Evolutionary conservation across 2,329 filamentous ascomycete species (phyloP).

Genomic region (Parafenestella ontariensis): DNA sequence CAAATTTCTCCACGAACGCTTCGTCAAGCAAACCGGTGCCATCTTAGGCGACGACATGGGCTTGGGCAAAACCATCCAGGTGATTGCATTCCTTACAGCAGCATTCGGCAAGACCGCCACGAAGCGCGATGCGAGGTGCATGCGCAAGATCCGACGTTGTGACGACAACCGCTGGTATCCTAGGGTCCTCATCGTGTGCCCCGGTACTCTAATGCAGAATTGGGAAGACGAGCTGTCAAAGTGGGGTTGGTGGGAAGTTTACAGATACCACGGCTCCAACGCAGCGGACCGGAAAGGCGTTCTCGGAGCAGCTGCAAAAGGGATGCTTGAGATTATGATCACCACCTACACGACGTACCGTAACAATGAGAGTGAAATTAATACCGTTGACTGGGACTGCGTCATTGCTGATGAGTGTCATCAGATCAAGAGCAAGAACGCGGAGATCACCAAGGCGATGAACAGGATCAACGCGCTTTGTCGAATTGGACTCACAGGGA

Average conservation of each 20-base stretch:
- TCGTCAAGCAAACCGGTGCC: conserved; percentile 88
- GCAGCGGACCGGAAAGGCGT: conserved; percentile 70
- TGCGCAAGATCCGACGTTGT: conserved; percentile 80
- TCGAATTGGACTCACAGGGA: conserved; percentile 90
- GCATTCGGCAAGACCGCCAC: conserved; percentile 96
- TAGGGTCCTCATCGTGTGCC: conserved; percentile 83
- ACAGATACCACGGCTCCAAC: conserved; percentile 74
- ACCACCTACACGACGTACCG: conserved; percentile 92
- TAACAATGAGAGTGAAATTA: conserved; percentile 77
- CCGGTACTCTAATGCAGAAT: conserved; percentile 85
- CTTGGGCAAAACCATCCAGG: conserved; percentile 94
- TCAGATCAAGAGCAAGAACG: conserved; percentile 77
- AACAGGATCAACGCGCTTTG: conserved; percentile 90
- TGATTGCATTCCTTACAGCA: conserved; percentile 87
- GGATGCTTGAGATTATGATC: conserved; percentile 86
- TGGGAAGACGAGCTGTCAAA: conserved; percentile 86
- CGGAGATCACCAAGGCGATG: conserved; percentile 85
- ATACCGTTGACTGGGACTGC: conserved; percentile 89
- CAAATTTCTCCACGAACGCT: conserved; percentile 83
- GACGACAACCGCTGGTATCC: conserved; percentile 76
- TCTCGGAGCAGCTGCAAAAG: conserved; percentile 74
- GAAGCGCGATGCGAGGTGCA: conserved; percentile 81
- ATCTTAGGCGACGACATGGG: conserved; percentile 98
- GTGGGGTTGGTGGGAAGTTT: conserved; percentile 96
- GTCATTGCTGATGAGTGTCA: conserved; percentile 96